Evolutionary conservation across 1,139 yeast species (phyloP).

Genomic region (Yamadazyma blattariae): DNA sequence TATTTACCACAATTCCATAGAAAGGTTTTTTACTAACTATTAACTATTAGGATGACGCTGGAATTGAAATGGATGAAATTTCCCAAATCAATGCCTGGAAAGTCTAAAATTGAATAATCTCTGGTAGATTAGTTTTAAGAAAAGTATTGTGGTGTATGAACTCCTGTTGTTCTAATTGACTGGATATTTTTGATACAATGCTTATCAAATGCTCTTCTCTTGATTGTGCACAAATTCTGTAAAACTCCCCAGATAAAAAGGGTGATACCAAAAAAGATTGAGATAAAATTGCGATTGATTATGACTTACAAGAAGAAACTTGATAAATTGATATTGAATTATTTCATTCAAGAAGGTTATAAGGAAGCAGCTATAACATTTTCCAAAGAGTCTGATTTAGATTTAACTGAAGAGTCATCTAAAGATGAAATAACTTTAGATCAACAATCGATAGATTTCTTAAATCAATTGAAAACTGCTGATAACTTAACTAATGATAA

Average conservation of each 20-base stretch:
- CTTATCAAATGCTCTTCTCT: too few relatives aligned
- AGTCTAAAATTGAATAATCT: background rate
- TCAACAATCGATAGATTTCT: conserved; percentile 9
- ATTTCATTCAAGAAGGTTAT: conserved; percentile 58
- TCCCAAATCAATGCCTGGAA: background rate
- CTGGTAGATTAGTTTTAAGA: too few relatives aligned
- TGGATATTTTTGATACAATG: too few relatives aligned
- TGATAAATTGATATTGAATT: conserved; percentile 49
- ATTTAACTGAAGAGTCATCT: conserved; percentile 11
- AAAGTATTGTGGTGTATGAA: too few relatives aligned
- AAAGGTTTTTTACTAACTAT: background rate
- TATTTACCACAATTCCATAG: background rate
- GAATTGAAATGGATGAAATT: background rate
- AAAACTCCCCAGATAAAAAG: too few relatives aligned
- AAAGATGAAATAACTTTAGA: conserved; percentile 6
- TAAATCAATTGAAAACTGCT: conserved; percentile 8
- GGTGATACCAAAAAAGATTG: too few relatives aligned
- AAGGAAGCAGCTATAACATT: conserved; percentile 50
- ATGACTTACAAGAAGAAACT: conserved; percentile 28
- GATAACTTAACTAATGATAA: background rate
- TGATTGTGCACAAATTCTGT: too few relatives aligned
- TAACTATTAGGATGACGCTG: background rate
- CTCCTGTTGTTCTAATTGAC: too few relatives aligned
- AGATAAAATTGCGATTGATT: too few relatives aligned
- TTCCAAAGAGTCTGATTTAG: conserved; percentile 40